A percentile compares a stretch with the other conserved stretches of the same genome.
phyloP scores from a whole-genome alignment of 202 grass and related monocot genomes.

The Tripidium arundinaceum region DNA sequence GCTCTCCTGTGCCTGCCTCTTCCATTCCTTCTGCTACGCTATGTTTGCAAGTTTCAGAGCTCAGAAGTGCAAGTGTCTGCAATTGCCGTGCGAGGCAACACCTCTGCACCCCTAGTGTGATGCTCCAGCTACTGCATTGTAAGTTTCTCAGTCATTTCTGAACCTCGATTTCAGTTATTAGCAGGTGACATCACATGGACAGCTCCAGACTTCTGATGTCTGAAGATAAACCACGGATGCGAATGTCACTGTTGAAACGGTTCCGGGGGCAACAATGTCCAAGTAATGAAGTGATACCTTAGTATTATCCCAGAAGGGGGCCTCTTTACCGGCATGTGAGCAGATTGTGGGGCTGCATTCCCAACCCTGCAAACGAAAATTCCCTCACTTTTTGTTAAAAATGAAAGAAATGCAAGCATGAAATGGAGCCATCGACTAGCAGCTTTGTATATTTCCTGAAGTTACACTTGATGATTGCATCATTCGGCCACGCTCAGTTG shows the following conservation, averaged over 20 bases:
- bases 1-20: conserved; percentile 67
- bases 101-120: too few species aligned
- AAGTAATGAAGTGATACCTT: too few species aligned
- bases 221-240: neutral
- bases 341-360: neutral
- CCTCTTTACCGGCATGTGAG: neutral
- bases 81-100: neutral
- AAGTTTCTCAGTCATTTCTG: neutral
- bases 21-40: conserved; percentile 65
- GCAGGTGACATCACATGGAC: neutral
- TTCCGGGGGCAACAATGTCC: neutral
- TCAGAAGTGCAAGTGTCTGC: neutral
- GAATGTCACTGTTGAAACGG: neutral
- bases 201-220: neutral
- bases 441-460: neutral
- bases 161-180: neutral
- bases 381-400: neutral
- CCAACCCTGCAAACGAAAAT: neutral
- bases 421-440: too few species aligned
- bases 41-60: neutral
- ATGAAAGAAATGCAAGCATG: neutral
- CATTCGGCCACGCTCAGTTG: neutral
- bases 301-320: neutral
- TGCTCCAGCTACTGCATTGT: neutral
- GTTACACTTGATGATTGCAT: conserved; percentile 9